phyloP scores from a whole-genome alignment of 2,329 filamentous ascomycete species.

The Pyricularia sp. region DNA sequence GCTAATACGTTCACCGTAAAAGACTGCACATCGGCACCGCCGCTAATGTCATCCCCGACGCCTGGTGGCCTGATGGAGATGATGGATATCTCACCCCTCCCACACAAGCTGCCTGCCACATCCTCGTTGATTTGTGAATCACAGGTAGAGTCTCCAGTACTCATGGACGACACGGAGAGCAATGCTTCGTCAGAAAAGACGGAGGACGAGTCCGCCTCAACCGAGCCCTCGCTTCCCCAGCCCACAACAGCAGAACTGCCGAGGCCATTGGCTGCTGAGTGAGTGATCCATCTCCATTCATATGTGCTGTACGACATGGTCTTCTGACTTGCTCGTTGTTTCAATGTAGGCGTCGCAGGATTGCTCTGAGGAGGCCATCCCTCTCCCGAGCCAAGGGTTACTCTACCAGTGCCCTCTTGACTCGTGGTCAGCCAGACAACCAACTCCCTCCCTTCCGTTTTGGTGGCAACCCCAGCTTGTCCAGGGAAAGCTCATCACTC shows the following conservation, averaged over 20 bases:
- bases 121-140: constrained; percentile 2
- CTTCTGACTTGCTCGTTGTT: constrained; percentile 17
- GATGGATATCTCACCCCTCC: constrained; percentile 91
- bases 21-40: constrained; percentile 77
- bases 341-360: constrained; percentile 50
- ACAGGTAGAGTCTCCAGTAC: constrained; percentile 1
- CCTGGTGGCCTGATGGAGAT: constrained; percentile 62
- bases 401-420: constrained; percentile 53
- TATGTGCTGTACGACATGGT: constrained; percentile 5
- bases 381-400: constrained; percentile 66
- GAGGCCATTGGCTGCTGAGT: constrained; percentile 42
- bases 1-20: constrained; percentile 15
- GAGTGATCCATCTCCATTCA: constrained; percentile 21
- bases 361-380: constrained; percentile 63
- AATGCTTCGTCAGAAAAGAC: constrained; percentile 47
- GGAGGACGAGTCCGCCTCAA: constrained; percentile 64
- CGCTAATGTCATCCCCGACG: constrained; percentile 68
- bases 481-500: constrained; percentile 39
- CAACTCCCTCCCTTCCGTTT: constrained; percentile 71
- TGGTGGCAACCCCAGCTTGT: constrained; percentile 27
- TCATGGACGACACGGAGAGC: constrained; percentile 2
- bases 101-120: constrained; percentile 54
- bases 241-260: constrained; percentile 38
- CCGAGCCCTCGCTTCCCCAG: constrained; percentile 21
- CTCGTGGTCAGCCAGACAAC: constrained; percentile 51